Conservation (phyloP, 139 green algal genomes). For the Volvox reticuliferus region DNA sequence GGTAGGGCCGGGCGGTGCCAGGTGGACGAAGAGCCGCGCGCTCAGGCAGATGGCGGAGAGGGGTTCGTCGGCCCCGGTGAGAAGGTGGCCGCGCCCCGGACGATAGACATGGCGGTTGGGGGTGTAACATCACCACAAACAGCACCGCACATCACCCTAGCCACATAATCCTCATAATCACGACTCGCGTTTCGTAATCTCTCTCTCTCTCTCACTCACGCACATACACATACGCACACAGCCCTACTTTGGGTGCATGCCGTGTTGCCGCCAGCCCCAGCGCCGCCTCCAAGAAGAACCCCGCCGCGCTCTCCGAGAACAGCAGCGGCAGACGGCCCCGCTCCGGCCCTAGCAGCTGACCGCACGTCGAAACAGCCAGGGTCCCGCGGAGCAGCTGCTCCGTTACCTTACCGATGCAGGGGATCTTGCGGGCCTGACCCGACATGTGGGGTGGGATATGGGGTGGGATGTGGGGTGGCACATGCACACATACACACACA, state of each 20-base stretch:
- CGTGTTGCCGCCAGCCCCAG: conserved; percentile 62
- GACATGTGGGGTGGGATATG: neutral
- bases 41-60: no score
- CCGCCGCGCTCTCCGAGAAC: conserved; percentile 64
- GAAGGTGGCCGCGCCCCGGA: no score
- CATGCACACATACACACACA: conserved; percentile 27
- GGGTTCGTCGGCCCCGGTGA: no score
- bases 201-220: no score
- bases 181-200: no score
- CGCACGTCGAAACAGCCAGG: conserved; percentile 73
- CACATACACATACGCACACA: no score
- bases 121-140: no score
- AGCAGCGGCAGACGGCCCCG: conserved; percentile 75
- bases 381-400: conserved; percentile 74
- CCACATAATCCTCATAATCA: no score
- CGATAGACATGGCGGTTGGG: no score
- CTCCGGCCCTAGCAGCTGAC: conserved; percentile 69
- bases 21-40: no score
- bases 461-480: neutral
- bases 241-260: conserved; percentile 42
- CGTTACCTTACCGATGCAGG: conserved; percentile 85
- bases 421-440: conserved; percentile 59
- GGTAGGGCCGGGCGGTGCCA: no score
- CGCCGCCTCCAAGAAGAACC: conserved; percentile 75
- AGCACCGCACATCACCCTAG: no score